Evolutionary conservation across 2,329 filamentous ascomycete species (phyloP), one percentile per base, ranked within the genome.

Genomic region (Lithohypha guttulata): DNA sequence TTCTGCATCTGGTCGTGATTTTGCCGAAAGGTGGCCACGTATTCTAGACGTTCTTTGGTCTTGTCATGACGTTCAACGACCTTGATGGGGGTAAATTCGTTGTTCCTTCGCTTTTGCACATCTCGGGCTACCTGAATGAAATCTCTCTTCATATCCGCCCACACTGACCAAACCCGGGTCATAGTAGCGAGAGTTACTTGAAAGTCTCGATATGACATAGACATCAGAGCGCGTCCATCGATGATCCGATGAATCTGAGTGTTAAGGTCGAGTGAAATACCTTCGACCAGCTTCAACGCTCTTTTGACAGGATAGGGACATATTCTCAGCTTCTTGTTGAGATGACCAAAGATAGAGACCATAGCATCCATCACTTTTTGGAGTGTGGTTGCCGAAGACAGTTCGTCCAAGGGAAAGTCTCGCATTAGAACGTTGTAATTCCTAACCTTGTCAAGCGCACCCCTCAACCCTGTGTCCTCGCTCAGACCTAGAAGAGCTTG

Each of bases 391-490:
- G 91, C 87, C 11, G 91, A 94, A 13, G 95, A 73, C 19, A 99
- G 67, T 59, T 99, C 91, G 56, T 96, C 89, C 22, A 98, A 70
- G 0, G 91, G 91, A 48, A 99, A 96, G 59, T 98, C 93, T 47
- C 91, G 81, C 84, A 99, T 96, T 17, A 98, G 74, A 64, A 93
- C 84, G 58, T 98, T 99, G 69, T 96, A 98, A 62, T 95, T 95
- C 60, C 94, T 85, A 32, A 98, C 93, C 58, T 84, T 82, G 46
- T 98, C 91, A 59, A 87, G 91, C 17, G 86, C 86, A 62, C 98
- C 91, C 60, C 93, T 94, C 58, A 98, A 63, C 2, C 91, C 89
- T 23, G 91, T 98, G 61, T 99, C 93, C 2, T 91, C 84, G 23
- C 81, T 82, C 59, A 99, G 96, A 65, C 89, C 96, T 53, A 96